Conservation (phyloP, 2,329 filamentous ascomycete species). For the Xylaria sp. region DNA sequence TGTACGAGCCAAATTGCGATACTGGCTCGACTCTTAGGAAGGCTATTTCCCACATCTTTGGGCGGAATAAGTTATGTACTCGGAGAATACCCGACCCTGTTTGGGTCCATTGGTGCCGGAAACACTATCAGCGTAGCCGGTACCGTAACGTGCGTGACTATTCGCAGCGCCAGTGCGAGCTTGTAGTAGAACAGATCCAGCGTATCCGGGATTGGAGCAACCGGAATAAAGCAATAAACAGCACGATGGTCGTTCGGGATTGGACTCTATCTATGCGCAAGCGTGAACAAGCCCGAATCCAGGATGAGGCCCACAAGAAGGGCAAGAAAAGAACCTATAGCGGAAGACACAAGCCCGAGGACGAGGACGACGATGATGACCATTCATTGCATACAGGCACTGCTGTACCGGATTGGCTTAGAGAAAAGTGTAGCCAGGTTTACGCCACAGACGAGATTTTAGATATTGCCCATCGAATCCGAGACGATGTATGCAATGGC, state of each 20-base stretch:
- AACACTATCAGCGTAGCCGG: constrained; percentile 78
- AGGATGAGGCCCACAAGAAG: constrained; percentile 53
- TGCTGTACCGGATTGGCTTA: constrained; percentile 46
- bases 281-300: constrained; percentile 65
- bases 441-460: constrained; percentile 56
- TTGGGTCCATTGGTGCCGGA: constrained; percentile 80
- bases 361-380: constrained; percentile 38
- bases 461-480: constrained; percentile 53
- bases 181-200: constrained; percentile 67
- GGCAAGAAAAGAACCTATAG: constrained; percentile 40
- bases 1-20: constrained; percentile 63
- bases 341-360: constrained; percentile 45
- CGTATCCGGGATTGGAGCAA: constrained; percentile 69
- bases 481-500: constrained; percentile 51
- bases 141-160: constrained; percentile 71
- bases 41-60: constrained; percentile 81
- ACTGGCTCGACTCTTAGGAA: constrained; percentile 70
- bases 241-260: constrained; percentile 54
- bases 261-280: constrained; percentile 70
- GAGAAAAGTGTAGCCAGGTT: constrained; percentile 48
- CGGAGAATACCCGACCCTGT: constrained; percentile 70
- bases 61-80: constrained; percentile 80
- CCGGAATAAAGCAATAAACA: constrained; percentile 47
- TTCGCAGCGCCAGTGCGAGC: constrained; percentile 65
- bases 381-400: constrained; percentile 45